Evolutionary conservation across 2,329 filamentous ascomycete genomes (phyloP).

Genomic region (Shiraia sp.): DNA sequence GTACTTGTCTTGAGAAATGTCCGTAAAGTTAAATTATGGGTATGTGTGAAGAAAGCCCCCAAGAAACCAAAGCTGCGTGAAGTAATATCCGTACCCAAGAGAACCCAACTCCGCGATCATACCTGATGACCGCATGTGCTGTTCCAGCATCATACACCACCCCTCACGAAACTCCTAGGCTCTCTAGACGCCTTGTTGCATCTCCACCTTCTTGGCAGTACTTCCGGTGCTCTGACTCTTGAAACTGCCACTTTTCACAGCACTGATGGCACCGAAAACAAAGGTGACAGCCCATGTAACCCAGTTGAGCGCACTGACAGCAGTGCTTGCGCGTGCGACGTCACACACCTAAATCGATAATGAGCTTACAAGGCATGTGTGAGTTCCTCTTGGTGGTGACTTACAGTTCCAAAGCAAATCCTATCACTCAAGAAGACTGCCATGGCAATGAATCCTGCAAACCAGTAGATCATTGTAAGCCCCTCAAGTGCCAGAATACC

Average conservation of each 20-base stretch:
- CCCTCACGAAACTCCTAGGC: neutral
- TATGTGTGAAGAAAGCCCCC: constrained; percentile 5
- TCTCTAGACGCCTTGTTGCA: constrained; percentile 47
- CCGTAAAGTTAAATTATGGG: constrained; percentile 2
- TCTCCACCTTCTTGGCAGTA: constrained; percentile 37
- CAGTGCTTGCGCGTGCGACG: constrained; percentile 65
- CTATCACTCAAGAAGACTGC: constrained; percentile 66
- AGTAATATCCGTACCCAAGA: neutral
- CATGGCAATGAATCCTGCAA: constrained; percentile 79
- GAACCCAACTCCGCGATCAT: constrained; percentile 16
- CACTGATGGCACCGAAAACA: constrained; percentile 35
- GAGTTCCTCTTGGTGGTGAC: neutral
- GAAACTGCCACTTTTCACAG: constrained; percentile 22
- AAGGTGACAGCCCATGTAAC: constrained; percentile 50
- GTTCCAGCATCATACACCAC: neutral
- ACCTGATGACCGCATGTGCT: constrained; percentile 21
- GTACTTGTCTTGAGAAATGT: neutral
- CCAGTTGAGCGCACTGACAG: constrained; percentile 70
- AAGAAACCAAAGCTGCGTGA: constrained; percentile 1
- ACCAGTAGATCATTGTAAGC: constrained; percentile 86
- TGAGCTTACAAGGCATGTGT: neutral
- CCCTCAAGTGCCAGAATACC: constrained; percentile 67
- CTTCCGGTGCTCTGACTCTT: constrained; percentile 14
- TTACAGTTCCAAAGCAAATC: constrained; percentile 53
- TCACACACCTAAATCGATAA: constrained; percentile 53